Percentiles rank a stretch among this genome's conserved stretches.
Evolutionary conservation across 176 grass and related monocot genomes (phyloP).

Genomic region (Poa annua): DNA sequence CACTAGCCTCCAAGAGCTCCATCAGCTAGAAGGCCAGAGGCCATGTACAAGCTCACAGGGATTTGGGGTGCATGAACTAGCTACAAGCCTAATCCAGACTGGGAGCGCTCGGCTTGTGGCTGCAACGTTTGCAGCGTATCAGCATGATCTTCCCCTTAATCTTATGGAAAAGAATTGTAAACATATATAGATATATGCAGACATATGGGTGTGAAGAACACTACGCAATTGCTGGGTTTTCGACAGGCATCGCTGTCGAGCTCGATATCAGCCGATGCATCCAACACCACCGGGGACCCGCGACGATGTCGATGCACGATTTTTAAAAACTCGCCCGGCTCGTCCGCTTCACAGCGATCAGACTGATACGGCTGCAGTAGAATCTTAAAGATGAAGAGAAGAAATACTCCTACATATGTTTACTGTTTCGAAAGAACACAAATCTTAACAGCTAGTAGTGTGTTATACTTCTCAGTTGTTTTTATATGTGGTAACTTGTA

Average conservation of each 20-base stretch:
- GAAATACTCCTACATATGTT: too few species aligned
- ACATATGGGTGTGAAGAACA: background rate
- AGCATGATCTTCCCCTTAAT: background rate
- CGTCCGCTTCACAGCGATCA: background rate
- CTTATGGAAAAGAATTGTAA: background rate
- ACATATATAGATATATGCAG: background rate
- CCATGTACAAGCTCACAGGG: constrained; percentile 15
- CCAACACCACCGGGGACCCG: constrained; percentile 28
- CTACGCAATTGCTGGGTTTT: constrained; percentile 20
- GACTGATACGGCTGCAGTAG: too few species aligned
- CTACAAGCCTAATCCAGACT: background rate
- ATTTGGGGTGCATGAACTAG: constrained; percentile 19
- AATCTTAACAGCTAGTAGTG: too few species aligned
- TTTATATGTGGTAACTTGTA: background rate
- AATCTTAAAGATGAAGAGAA: too few species aligned
- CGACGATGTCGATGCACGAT: constrained; percentile 42
- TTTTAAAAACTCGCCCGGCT: constrained; percentile 3
- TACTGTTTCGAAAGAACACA: too few species aligned
- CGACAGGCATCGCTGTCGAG: constrained; percentile 45
- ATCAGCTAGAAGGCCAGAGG: constrained; percentile 1
- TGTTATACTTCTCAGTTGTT: too few species aligned
- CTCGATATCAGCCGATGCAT: constrained; percentile 24
- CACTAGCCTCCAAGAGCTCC: background rate
- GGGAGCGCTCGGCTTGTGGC: constrained; percentile 37
- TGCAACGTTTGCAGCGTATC: constrained; percentile 21